phyloP scores from a whole-genome alignment of 2,329 filamentous ascomycete genomes.

The Stenocarpella maydis region DNA sequence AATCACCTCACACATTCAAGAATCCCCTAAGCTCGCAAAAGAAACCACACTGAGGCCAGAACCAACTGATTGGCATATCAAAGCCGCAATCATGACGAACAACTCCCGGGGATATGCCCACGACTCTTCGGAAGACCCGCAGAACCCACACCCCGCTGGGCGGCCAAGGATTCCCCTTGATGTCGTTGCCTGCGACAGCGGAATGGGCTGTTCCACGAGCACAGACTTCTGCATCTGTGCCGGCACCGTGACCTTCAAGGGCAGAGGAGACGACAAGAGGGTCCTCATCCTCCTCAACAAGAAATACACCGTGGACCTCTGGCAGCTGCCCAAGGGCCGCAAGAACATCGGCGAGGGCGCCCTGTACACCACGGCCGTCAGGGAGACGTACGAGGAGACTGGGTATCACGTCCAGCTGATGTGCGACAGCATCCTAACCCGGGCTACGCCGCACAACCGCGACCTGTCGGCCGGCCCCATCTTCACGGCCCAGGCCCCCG shows the following conservation, averaged over 20 bases:
- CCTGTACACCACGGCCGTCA: conserved; percentile 51
- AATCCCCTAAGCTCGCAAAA: not conserved
- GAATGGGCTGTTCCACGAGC: conserved; percentile 51
- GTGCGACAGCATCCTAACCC: conserved; percentile 51
- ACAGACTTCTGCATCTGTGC: conserved; percentile 54
- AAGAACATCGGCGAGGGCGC: conserved; percentile 55
- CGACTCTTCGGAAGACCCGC: not conserved
- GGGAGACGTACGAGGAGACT: conserved; percentile 58
- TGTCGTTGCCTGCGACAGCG: conserved; percentile 43
- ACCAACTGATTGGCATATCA: not conserved
- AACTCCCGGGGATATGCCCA: not conserved
- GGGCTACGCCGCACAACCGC: conserved; percentile 46
- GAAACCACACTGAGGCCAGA: not conserved
- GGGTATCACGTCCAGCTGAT: conserved; percentile 51
- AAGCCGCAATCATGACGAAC: not conserved
- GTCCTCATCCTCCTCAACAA: conserved; percentile 55
- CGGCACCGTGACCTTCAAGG: conserved; percentile 55
- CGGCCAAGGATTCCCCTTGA: conserved; percentile 35
- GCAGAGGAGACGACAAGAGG: conserved; percentile 44
- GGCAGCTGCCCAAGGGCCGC: conserved; percentile 58
- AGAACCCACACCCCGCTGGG: not conserved
- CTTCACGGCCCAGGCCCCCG: conserved; percentile 42
- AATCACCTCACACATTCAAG: not conserved
- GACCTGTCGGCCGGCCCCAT: conserved; percentile 19
- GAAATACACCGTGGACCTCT: conserved; percentile 47